phyloP scores from a whole-genome alignment of 2,329 filamentous ascomycete genomes.

The Colletotrichum orchidophilum region DNA sequence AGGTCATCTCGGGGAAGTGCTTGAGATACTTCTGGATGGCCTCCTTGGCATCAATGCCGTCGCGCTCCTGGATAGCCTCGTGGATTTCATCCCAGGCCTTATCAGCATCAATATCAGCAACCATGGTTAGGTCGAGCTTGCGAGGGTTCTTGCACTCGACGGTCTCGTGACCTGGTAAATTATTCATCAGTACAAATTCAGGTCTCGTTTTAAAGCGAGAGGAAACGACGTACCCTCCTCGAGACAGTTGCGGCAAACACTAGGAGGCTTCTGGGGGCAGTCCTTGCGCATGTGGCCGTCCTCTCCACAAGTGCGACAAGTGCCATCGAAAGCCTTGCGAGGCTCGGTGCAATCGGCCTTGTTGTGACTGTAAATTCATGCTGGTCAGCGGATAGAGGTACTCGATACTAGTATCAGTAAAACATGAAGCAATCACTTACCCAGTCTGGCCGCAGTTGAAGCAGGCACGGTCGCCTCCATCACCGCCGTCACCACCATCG shows the following conservation, averaged over 20 bases:
- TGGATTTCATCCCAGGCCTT: constrained; percentile 67
- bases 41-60: constrained; percentile 71
- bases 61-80: constrained; percentile 60
- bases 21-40: constrained; percentile 70
- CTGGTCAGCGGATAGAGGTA: background rate
- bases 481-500: constrained; percentile 23
- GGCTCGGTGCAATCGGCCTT: constrained; percentile 48
- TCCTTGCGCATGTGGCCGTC: constrained; percentile 66
- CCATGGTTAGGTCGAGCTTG: constrained; percentile 62
- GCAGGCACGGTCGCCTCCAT: constrained; percentile 41
- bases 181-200: background rate
- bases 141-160: constrained; percentile 68
- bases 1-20: constrained; percentile 64
- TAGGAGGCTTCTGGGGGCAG: constrained; percentile 68
- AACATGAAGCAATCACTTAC: constrained; percentile 38
- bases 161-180: constrained; percentile 60
- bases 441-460: constrained; percentile 49
- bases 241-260: constrained; percentile 69
- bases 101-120: constrained; percentile 61
- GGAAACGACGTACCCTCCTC: constrained; percentile 59
- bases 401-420: constrained; percentile 38
- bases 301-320: constrained; percentile 68
- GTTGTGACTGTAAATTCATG: constrained; percentile 28
- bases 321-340: constrained; percentile 32
- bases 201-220: background rate